Evolutionary conservation across 1,284 basidiomycete species (phyloP), one percentile per base, ranked within the genome.

Genomic region (Thelephora terrestris): DNA sequence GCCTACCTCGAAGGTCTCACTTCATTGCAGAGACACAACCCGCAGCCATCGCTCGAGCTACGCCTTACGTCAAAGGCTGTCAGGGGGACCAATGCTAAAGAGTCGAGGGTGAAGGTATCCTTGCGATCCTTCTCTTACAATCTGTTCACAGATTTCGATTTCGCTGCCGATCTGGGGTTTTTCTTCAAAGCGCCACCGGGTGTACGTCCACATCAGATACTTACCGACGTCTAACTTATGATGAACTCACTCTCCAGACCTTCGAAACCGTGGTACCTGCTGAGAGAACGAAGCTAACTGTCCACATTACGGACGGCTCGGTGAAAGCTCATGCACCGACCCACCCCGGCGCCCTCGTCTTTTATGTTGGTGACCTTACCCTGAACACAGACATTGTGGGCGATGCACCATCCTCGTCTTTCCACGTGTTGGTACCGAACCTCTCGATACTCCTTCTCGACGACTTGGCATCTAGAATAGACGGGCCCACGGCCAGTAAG

Each of bases 231-330:
- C 16, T 39, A 12, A 12, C 25, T 20, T 16, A 40, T 14, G 17
- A 21, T 20, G 21, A 42, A 5, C 20, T 42, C 14, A 9, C 4
- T n/a, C 47, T 34, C 1, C 52, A 92, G 81, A 86, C 88, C 0
- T 98, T 99, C 61, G 93, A 96, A 61, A 79, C 91, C 42, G 91
- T 97, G 12, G 81, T 92, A 18, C 95, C 95, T 0, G 93, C 79
- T 52, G 94, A 98, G 61, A 70, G 88, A 27, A 96, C 92, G 1
- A 70, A 73, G 5, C 67, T 98, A 24, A 68, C 71, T 5, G 51
- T 93, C 17, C 75, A 73, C 47, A 55, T 91, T n/a, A 54, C 70
- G n/a, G 83, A 92, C 55, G 76, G 79, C 6, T 87, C 88, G 0
- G 57, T 87, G 20, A 79, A 81, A 45, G 53, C 78, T 2, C 68